Conservation (phyloP, 345 rosid genomes). For the Euphorbia pulcherrima region DNA sequence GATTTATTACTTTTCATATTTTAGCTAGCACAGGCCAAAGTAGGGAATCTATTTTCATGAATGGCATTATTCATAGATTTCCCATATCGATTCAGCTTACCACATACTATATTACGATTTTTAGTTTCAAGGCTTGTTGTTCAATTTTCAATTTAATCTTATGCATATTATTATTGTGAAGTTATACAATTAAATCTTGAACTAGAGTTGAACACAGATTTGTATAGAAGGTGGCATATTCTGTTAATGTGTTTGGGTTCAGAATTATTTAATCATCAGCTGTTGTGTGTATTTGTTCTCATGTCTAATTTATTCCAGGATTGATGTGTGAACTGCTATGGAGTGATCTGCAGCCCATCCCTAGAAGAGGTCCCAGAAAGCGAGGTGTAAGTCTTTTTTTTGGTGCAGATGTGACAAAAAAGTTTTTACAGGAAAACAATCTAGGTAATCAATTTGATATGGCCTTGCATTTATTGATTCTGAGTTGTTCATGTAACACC, state of each 20-base stretch:
- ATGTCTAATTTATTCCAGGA: slow-evolving; percentile 41
- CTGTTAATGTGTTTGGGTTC: neutral
- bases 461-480: neutral
- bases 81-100: neutral
- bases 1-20: neutral
- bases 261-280: neutral
- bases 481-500: too few species aligned
- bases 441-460: slow-evolving; percentile 46
- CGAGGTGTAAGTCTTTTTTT: slow-evolving; percentile 94
- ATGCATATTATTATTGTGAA: too few species aligned
- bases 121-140: slow-evolving; percentile 1
- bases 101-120: neutral
- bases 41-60: neutral
- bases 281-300: neutral
- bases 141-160: neutral
- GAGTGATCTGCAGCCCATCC: slow-evolving; percentile 97
- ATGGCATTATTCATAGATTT: neutral
- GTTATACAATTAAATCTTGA: neutral
- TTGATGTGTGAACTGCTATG: slow-evolving; percentile 93
- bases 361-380: slow-evolving; percentile 97
- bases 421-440: slow-evolving; percentile 81
- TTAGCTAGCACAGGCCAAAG: neutral
- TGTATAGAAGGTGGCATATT: neutral
- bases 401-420: slow-evolving; percentile 86
- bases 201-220: neutral